Conservation (phyloP, 352 stramenopile genomes). For the Blastocystis sp. region DNA sequence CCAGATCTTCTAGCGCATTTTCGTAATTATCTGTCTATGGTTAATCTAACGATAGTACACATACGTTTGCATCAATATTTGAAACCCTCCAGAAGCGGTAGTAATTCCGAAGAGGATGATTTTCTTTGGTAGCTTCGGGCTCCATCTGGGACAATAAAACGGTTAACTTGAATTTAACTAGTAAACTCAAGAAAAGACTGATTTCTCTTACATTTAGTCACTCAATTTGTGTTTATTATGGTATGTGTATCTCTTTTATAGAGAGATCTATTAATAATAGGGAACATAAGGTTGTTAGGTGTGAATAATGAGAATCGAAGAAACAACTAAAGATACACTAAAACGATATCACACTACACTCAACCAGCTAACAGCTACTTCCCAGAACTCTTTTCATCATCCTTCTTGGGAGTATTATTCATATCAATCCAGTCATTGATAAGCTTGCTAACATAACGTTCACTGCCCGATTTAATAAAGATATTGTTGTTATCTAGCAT, state of each 20-base stretch:
- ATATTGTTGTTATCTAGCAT: constrained; percentile 7
- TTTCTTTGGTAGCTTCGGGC: neutral
- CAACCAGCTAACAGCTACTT: neutral
- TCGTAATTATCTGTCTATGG: constrained; percentile 23
- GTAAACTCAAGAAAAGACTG: no score
- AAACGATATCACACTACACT: neutral
- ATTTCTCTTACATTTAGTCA: no score
- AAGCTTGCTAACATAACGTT: constrained; percentile 38
- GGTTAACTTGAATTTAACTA: neutral
- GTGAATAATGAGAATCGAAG: no score
- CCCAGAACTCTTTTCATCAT: neutral
- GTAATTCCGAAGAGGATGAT: constrained; percentile 8
- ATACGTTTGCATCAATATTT: constrained; percentile 16
- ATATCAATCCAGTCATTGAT: constrained; percentile 59
- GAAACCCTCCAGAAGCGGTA: constrained; percentile 33
- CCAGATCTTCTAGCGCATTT: constrained; percentile 3
- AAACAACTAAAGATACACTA: neutral
- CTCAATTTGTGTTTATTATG: no score
- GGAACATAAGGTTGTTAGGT: no score
- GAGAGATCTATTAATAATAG: no score
- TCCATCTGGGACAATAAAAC: neutral
- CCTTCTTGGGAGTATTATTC: constrained; percentile 49
- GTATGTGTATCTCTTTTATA: no score
- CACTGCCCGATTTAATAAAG: constrained; percentile 29
- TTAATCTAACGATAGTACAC: neutral